These are phyloP conservation scores for Aegle marmelos DNA, from an alignment of 345 rosid genomes.

Conservation along the genomic window DNA sequence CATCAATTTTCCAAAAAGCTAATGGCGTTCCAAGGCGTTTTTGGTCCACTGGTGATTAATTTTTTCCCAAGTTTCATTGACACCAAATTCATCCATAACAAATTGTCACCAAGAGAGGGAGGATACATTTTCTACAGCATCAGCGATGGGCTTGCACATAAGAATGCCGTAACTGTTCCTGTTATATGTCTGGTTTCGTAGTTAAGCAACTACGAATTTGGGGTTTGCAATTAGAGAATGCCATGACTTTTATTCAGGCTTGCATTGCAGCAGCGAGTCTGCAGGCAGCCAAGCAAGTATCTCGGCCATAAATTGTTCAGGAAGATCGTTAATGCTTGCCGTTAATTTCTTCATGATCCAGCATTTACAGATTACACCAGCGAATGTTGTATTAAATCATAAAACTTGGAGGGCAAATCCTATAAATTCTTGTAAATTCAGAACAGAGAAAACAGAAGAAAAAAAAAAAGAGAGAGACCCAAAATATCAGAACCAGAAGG, in stretches of 20 bases:
- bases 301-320: background rate
- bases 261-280: background rate
- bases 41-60: background rate
- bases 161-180: background rate
- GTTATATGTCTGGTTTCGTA: background rate
- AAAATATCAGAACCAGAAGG: conserved; percentile 38
- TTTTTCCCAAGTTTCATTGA: background rate
- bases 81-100: background rate
- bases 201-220: background rate
- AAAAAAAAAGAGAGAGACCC: no score
- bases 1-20: background rate
- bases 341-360: no score
- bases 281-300: background rate
- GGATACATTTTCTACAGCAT: background rate
- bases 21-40: background rate
- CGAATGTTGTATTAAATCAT: no score
- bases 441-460: background rate
- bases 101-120: background rate
- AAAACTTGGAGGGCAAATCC: background rate
- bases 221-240: background rate
- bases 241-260: background rate
- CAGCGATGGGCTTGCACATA: background rate
- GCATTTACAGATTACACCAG: no score
- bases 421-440: background rate
- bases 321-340: no score